Percentiles rank a stretch among this genome's conserved stretches.
These are phyloP conservation scores for Trichomonas gallinae DNA, from an alignment of 208 protist genomes.

Conservation along the genomic window DNA sequence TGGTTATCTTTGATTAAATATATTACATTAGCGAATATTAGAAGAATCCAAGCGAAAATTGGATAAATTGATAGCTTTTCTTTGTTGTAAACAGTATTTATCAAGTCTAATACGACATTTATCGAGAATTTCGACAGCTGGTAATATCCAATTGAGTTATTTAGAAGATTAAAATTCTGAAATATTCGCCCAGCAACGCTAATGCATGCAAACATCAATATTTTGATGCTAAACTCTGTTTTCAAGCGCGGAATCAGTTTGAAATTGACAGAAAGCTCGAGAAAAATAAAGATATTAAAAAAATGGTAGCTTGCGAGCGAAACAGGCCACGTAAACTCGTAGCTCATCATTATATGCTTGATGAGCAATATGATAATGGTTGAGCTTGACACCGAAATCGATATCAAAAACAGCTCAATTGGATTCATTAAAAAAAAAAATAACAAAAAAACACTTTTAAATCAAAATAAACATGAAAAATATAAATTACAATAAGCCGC, in stretches of 20 bases:
- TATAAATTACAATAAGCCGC: neutral
- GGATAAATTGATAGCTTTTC: neutral
- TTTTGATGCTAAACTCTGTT: neutral
- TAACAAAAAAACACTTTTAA: too few species aligned
- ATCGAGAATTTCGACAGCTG: neutral
- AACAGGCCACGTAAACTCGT: neutral
- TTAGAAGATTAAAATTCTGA: neutral
- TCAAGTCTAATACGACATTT: neutral
- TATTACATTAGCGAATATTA: neutral
- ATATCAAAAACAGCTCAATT: neutral
- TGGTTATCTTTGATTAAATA: neutral
- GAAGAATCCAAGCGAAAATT: neutral
- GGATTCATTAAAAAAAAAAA: neutral
- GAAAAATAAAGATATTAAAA: neutral
- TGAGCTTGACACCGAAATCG: neutral
- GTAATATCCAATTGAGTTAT: neutral
- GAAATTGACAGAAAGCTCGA: neutral
- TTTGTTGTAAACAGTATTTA: neutral
- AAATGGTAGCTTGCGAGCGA: neutral
- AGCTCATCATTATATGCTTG: neutral
- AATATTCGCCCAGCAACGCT: neutral
- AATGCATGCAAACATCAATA: neutral
- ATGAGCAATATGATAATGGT: neutral
- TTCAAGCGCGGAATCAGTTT: neutral
- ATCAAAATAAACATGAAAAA: neutral